Conservation (phyloP, 257 asterid genomes). For the Avicennia marina region DNA sequence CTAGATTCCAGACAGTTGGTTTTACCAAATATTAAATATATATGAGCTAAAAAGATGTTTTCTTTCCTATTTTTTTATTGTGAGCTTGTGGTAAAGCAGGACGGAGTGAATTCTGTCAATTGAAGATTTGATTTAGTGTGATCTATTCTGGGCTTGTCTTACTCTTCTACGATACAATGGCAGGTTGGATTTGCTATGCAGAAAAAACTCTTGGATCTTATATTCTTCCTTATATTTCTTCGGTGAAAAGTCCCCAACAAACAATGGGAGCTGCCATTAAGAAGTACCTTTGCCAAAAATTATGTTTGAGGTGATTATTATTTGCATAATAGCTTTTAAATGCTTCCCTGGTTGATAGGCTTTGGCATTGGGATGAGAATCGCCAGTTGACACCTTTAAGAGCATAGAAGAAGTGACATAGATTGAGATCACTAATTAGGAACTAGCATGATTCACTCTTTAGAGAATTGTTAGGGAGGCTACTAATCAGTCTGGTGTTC, state of each 20-base stretch:
- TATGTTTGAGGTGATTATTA: constrained; percentile 51
- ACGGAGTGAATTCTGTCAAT: not conserved
- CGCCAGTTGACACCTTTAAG: not conserved
- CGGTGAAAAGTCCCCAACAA: constrained; percentile 98
- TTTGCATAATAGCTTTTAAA: constrained; percentile 5
- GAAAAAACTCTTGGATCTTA: constrained; percentile 95
- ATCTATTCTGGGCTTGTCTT: not conserved
- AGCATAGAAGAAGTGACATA: not conserved
- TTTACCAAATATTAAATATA: not conserved
- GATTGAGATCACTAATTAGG: constrained; percentile 10
- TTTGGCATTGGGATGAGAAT: not conserved
- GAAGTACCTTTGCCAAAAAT: constrained; percentile 52
- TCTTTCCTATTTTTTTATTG: not conserved
- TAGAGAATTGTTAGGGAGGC: no score
- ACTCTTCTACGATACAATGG: constrained; percentile 17
- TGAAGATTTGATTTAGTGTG: not conserved
- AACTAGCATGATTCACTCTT: not conserved
- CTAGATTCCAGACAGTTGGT: not conserved
- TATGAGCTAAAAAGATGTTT: not conserved
- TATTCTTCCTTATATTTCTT: constrained; percentile 88
- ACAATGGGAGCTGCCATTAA: constrained; percentile 81
- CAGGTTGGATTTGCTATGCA: constrained; percentile 99
- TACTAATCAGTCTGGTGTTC: no score
- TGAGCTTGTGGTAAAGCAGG: not conserved
- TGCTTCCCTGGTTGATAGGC: no score